Percentiles rank a stretch among this genome's conserved stretches.
phyloP scores from a whole-genome alignment of 2,329 filamentous ascomycete species.

The Cucurbitaria berberidis region DNA sequence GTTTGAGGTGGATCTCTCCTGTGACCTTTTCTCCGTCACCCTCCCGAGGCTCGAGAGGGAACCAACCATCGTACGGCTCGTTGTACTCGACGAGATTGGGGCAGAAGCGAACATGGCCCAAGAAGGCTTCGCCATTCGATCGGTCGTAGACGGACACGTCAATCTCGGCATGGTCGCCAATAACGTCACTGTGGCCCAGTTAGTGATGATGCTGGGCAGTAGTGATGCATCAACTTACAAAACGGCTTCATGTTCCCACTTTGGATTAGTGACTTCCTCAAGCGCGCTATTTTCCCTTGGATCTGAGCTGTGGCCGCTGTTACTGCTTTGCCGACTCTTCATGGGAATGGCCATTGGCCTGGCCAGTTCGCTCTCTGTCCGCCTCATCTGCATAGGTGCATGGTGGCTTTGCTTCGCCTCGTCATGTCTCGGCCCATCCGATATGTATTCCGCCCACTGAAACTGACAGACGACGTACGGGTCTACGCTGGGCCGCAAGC shows the following conservation, averaged over 20 bases:
- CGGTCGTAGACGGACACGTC: conserved; percentile 95
- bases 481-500: conserved; percentile 79
- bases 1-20: conserved; percentile 87
- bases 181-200: conserved; percentile 74
- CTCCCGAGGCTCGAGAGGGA: conserved; percentile 77
- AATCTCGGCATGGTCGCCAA: conserved; percentile 86
- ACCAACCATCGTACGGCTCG: conserved; percentile 82
- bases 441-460: conserved; percentile 95
- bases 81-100: conserved; percentile 72
- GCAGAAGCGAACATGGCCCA: conserved; percentile 86
- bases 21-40: conserved; percentile 77
- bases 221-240: conserved; percentile 70
- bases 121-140: conserved; percentile 81
- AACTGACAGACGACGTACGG: conserved; percentile 97
- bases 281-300: conserved; percentile 60
- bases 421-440: conserved; percentile 75
- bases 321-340: conserved; percentile 95
- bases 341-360: conserved; percentile 94
- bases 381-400: conserved; percentile 59
- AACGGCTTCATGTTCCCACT: conserved; percentile 93
- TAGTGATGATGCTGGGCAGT: conserved; percentile 17
- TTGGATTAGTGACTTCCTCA: conserved; percentile 77
- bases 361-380: conserved; percentile 80
- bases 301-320: conserved; percentile 77
- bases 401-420: conserved; percentile 52